phyloP scores from a whole-genome alignment of 2,329 filamentous ascomycete genomes.

The Colletotrichum echinochloae region DNA sequence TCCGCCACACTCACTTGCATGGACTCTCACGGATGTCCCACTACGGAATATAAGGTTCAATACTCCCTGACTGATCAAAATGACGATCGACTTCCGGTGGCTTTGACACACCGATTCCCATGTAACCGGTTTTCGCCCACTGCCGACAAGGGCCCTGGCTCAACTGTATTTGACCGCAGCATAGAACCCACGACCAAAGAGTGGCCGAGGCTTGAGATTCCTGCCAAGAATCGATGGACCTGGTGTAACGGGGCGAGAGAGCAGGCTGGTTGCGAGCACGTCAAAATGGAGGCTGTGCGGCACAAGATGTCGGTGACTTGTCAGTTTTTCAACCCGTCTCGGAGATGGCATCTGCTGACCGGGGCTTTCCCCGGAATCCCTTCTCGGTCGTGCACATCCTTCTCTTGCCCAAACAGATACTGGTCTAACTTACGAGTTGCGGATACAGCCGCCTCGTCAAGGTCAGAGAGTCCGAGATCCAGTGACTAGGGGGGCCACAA shows the following conservation, averaged over 20 bases:
- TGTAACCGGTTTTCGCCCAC: background rate
- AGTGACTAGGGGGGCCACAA: background rate
- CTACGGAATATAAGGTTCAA: background rate
- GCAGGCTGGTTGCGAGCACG: background rate
- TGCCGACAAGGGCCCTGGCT: conserved; percentile 9
- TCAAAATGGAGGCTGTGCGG: background rate
- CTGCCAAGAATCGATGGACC: background rate
- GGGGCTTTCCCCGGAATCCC: background rate
- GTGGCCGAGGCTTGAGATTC: background rate
- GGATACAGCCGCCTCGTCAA: background rate
- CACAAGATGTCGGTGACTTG: conserved; percentile 3
- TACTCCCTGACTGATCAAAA: background rate
- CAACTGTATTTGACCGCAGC: background rate
- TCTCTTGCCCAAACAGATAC: background rate
- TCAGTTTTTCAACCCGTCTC: background rate
- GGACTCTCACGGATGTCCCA: background rate
- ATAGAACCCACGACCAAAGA: background rate
- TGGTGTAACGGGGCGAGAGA: background rate
- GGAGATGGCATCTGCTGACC: too few relatives aligned
- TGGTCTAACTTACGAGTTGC: background rate
- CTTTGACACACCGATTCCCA: background rate
- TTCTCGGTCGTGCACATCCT: background rate
- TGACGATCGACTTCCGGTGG: conserved; percentile 2
- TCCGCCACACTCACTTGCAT: background rate
- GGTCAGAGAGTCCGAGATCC: background rate